Evolutionary conservation across 257 asterid species (phyloP), one percentile per base, ranked within the genome.

Genomic region (Salvia splendens): DNA sequence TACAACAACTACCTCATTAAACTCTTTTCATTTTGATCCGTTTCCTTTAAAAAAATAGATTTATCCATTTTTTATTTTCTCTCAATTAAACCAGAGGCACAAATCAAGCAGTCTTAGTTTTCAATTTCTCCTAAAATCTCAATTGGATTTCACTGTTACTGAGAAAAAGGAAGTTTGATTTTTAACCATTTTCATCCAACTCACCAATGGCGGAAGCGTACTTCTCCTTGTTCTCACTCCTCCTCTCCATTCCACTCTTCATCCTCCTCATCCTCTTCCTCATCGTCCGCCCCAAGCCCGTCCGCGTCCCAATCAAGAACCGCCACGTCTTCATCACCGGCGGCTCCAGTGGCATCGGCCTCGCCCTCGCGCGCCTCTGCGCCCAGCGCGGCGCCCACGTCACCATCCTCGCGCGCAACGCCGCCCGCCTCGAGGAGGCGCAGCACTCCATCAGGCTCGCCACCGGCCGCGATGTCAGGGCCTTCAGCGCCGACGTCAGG

Each of bases 271-370:
- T 84, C 67, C 88, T 94, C 76, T 82, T 73, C 78, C 36, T 88
- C 78, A 78, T 93, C 12, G 83, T 79, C 77, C 95, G 92, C 38
- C 97, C 99, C 52, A 83, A 68, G 15, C 79, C 96, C 55, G 71
- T 73, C 63, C 77, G 78, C 53, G 12, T 94, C 74, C 87, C 95
- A 50, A 73, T 94, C 77, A 94, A 91, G 73, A 84, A 83, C 77
- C 95, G 95, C 78, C 95, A 88, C 81, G 88, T 94, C 14, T 80
- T 94, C 87, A 91, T 94, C 81, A 83, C 97, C 52, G 99, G 99
- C 24, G 97, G 99, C 55, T 94, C 99, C 72, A 94, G 99, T 72
- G 99, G 99, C 66, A 91, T 94, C 77, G 99, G 99, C 60, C 83
- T 94, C 49, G 91, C 99, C 12, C 79, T 94, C 7, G 99, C 96